A percentile compares a stretch with the other conserved stretches of the same genome.
Evolutionary conservation across 805 yeast genomes (phyloP).

Genomic region (Diddensiella transvaalensis): DNA sequence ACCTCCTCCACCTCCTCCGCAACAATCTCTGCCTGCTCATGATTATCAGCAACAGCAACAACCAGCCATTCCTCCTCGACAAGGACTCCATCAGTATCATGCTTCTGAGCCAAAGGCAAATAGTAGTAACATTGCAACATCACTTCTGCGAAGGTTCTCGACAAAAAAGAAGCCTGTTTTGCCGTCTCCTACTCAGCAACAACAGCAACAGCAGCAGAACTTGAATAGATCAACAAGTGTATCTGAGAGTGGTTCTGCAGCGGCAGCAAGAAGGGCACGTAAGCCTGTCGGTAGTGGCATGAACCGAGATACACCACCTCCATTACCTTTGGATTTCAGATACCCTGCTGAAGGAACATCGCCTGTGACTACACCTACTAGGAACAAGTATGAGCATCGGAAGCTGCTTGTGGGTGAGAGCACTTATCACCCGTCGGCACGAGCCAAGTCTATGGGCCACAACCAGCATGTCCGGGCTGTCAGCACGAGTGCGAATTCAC

Average conservation of each 20-base stretch:
- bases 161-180: conserved; percentile 15
- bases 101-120: conserved; percentile 13
- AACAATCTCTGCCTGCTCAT: conserved; percentile 4
- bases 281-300: conserved; percentile 23
- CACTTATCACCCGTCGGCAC: conserved; percentile 70
- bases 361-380: neutral
- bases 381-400: neutral
- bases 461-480: conserved; percentile 4
- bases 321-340: conserved; percentile 17
- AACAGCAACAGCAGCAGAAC: conserved; percentile 8
- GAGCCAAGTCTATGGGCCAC: conserved; percentile 87
- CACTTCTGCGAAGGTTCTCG: conserved; percentile 23
- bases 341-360: conserved; percentile 13
- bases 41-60: conserved; percentile 1
- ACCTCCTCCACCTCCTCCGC: conserved; percentile 5
- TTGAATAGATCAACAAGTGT: conserved; percentile 20
- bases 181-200: neutral
- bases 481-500: too few species aligned
- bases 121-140: conserved; percentile 18
- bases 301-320: conserved; percentile 11
- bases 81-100: conserved; percentile 16
- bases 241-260: conserved; percentile 20
- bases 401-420: neutral
- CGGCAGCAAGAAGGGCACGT: conserved; percentile 16
- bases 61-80: conserved; percentile 10